Evolutionary conservation across 345 rosid genomes (phyloP), one percentile per base, ranked within the genome.

Genomic region (Hevea brasiliensis): DNA sequence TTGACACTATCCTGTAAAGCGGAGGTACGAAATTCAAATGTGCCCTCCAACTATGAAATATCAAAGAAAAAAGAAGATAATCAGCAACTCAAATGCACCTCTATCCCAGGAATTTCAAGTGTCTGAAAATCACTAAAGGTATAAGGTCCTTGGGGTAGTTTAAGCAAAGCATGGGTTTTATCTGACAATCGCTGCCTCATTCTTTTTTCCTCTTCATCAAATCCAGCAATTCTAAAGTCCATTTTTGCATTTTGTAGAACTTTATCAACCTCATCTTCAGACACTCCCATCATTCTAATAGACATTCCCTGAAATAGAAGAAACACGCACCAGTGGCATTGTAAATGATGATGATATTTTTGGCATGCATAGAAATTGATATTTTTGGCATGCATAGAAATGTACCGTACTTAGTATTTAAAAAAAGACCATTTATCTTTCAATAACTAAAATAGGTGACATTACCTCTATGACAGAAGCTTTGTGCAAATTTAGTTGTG

Each of bases 201-300:
- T 83, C 98, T 89, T 81, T 74, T 89, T 70, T 92, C 99, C 72
- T 92, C 98, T 79, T 92, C 98, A 66, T 83, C 92, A 80, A 95
- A 95, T 47, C 98, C 99, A 83, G 86, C 86, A 81, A 91, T 95
- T 74, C 98, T 86, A 76, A 79, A 62, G 80, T 89, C 89, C 41
- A 73, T 75, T 67, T 70, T 85, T 40, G 87, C 90, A 73, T 74
- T 76, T 83, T 85, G 82, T 48, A 78, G 68, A 77, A 92, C 76
- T 57, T 80, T 82, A 51, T 84, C 78, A 69, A 91, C 83, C 80
- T 95, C 99, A 79, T 78, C 88, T 82, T 86, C 86, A 45, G 86
- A 72, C 44, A 88, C 96, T 71, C 99, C 99, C 99, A 95, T 85
- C 98, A 95, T 92, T 85, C 90, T 87, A 59, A 95, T 84, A 61